Evolutionary conservation across 495 filamentous ascomycete species (phyloP).

Genomic region (Immersiella caudata): DNA sequence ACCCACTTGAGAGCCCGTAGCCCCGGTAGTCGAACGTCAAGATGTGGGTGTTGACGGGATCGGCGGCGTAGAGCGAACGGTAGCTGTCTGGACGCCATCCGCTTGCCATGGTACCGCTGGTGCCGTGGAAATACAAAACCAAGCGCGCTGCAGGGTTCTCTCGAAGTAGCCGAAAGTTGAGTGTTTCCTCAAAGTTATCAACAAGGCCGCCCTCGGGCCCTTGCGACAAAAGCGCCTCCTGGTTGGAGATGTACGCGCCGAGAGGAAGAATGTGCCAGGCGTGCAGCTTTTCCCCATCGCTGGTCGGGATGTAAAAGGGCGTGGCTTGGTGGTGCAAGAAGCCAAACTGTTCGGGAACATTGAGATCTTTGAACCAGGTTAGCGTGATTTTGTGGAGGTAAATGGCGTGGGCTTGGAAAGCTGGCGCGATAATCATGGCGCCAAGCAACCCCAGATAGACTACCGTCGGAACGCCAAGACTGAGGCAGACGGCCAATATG

Average conservation of each 20-base stretch:
- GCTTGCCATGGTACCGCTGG: conserved; percentile 66
- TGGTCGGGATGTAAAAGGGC: conserved; percentile 61
- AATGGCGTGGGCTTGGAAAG: conserved; percentile 48
- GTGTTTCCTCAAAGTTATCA: conserved; percentile 48
- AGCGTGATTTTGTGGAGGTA: conserved; percentile 75
- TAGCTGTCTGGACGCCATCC: conserved; percentile 63
- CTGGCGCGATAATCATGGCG: too few species aligned
- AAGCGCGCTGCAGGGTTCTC: conserved; percentile 56
- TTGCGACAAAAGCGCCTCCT: conserved; percentile 49
- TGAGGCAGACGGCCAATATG: too few species aligned
- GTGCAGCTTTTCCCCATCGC: conserved; percentile 59
- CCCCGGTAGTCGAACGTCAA: conserved; percentile 64
- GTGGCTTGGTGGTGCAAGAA: conserved; percentile 77
- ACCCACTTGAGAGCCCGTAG: too few species aligned
- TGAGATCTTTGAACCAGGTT: conserved; percentile 63
- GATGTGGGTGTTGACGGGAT: conserved; percentile 43
- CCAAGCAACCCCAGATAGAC: too few species aligned
- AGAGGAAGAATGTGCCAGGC: conserved; percentile 73
- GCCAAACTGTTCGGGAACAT: conserved; percentile 74
- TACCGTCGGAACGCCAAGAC: too few species aligned
- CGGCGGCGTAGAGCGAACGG: conserved; percentile 60
- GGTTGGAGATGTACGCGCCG: conserved; percentile 58
- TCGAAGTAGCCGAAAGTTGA: conserved; percentile 58
- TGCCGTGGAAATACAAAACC: conserved; percentile 60
- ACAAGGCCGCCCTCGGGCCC: conserved; percentile 50